phyloP scores from a whole-genome alignment of 1,284 basidiomycete genomes.

The Fistulinella cinereoalba region DNA sequence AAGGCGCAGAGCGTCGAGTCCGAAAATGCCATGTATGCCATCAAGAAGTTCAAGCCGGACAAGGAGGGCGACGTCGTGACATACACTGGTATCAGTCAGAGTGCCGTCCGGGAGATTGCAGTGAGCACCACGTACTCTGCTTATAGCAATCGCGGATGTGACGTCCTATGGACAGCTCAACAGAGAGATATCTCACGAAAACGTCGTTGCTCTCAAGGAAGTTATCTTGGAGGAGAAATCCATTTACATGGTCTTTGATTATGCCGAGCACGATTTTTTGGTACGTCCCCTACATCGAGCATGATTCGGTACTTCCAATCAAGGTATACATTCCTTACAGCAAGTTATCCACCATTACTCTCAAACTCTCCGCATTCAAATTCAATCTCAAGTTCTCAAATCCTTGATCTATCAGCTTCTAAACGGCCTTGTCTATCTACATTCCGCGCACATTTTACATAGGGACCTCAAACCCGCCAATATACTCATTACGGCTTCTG shows the following conservation, averaged over 20 bases:
- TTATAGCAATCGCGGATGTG: background rate
- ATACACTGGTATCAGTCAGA: constrained; percentile 97
- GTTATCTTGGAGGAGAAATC: constrained; percentile 98
- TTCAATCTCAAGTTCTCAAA: constrained; percentile 81
- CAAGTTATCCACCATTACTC: constrained; percentile 99
- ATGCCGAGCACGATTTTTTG: constrained; percentile 97
- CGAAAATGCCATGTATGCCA: constrained; percentile 79
- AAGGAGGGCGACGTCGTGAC: constrained; percentile 93
- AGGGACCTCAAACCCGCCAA: constrained; percentile 98
- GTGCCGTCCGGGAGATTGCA: constrained; percentile 94
- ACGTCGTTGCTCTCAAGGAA: constrained; percentile 88
- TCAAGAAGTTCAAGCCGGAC: constrained; percentile 99
- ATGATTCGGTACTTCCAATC: background rate
- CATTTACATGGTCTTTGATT: constrained; percentile 99
- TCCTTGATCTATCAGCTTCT: constrained; percentile 95
- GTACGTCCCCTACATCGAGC: constrained; percentile 45
- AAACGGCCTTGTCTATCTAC: constrained; percentile 92
- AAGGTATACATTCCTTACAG: constrained; percentile 37
- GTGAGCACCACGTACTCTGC: constrained; percentile 45
- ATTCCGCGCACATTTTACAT: constrained; percentile 93
- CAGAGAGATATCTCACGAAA: constrained; percentile 90
- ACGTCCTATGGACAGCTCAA: constrained; percentile 62
- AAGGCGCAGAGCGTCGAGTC: constrained; percentile 81
- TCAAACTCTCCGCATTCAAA: constrained; percentile 77
- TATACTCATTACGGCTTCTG: constrained; percentile 87